Evolutionary conservation across 805 yeast genomes (phyloP).

Genomic region (Maudiozyma pseudohumilis): DNA sequence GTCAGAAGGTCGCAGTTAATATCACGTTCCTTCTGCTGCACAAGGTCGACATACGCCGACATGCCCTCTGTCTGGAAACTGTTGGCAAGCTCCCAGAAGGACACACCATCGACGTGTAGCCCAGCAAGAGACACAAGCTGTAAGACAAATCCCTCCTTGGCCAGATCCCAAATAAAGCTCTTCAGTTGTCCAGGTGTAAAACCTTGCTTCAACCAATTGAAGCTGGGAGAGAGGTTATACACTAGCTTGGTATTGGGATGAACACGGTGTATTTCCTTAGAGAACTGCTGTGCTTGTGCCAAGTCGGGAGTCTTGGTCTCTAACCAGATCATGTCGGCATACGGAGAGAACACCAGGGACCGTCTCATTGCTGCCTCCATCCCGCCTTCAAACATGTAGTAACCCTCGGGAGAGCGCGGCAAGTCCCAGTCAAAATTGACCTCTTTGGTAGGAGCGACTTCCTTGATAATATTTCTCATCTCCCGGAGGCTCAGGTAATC

Average conservation of each 20-base stretch:
- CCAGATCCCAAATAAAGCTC: conserved; percentile 44
- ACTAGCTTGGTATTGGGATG: conserved; percentile 48
- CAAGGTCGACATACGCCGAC: conserved; percentile 46
- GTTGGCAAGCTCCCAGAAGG: conserved; percentile 42
- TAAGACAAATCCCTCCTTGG: conserved; percentile 45
- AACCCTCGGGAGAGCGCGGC: conserved; percentile 50
- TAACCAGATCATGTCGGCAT: conserved; percentile 51
- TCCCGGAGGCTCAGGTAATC: conserved; percentile 19
- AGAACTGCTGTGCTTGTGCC: conserved; percentile 39
- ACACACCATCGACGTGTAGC: conserved; percentile 42
- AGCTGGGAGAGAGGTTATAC: conserved; percentile 51
- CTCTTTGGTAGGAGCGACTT: conserved; percentile 25
- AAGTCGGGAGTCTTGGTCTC: conserved; percentile 53
- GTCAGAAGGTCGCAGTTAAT: conserved; percentile 43
- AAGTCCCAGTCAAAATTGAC: conserved; percentile 50
- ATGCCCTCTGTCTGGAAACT: conserved; percentile 44
- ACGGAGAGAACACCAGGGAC: conserved; percentile 45
- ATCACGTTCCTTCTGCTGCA: conserved; percentile 39
- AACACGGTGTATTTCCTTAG: conserved; percentile 35
- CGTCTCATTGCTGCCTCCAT: conserved; percentile 47
- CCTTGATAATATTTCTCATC: conserved; percentile 15
- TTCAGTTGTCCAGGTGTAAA: conserved; percentile 38
- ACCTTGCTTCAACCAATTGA: conserved; percentile 52
- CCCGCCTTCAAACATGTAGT: conserved; percentile 40
- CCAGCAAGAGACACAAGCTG: conserved; percentile 57